Base-by-base conservation (phyloP, 2,329 filamentous ascomycete species). In the Neodidymelliopsis sp. region DNA sequence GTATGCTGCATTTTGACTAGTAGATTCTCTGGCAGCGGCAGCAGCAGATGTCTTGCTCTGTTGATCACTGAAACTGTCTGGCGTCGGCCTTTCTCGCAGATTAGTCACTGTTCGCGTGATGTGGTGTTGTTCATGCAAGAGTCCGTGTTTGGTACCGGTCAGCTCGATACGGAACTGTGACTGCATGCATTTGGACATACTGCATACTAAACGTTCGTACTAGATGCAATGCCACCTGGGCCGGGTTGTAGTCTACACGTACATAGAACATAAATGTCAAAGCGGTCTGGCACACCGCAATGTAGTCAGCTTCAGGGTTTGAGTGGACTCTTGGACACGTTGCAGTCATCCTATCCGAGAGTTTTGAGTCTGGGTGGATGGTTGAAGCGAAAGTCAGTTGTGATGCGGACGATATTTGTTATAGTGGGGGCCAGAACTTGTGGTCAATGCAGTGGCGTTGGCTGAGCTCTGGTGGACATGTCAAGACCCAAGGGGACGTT, bases 241-340 rank as follows among this genome's bases (percentile, higher is more conserved):
- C 8, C 13, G 39, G 22, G 31, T 4, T 15, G 9, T 2, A 37
- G 38, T 6, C 22, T 43, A 23, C 15, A 37, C 18, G 2, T 9
- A 6, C 9, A 12, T 12, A 20, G 19, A 8, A 15, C 38, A 18
- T 22, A 23, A 25, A 19, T 16, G 25, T 8, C 10, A 27, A 31
- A 37, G 37, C 45, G 39, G 39, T 49, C 22, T 49, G 13, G 46
- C 38, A 43, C 39, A 43, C 46, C 46, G 46, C 46, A 42, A 49
- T 19, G 3, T 38, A 22, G 13, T 33, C 38, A 42, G 27, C 31
- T 20, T 42, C 24, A 38, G 15, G 33, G n/a, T 38, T 27, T 20
- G 28, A 16, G 31, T 18, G n/a, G 38, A 4, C 15, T 28, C 20
- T n/a, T 27, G 19, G 31, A 7, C 12, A 10, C 16, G 11, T 10